A percentile compares a stretch with the other conserved stretches of the same genome.
Conservation (phyloP, 352 stramenopile genomes). For the Pythium guiyangense region DNA sequence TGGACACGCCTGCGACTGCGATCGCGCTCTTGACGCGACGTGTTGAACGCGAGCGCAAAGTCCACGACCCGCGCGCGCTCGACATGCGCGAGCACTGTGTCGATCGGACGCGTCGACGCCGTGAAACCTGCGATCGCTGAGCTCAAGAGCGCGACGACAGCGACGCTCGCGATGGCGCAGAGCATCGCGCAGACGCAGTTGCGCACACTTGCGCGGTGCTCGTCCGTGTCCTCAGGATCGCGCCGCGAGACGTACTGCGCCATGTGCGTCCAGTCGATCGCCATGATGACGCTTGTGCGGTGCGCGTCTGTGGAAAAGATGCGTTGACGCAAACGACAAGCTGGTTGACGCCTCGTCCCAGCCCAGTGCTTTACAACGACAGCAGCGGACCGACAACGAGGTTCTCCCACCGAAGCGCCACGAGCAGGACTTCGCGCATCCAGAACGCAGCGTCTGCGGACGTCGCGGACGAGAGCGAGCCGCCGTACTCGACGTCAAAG, state of each 20-base stretch:
- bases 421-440: slow-evolving; percentile 52
- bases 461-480: slow-evolving; percentile 35
- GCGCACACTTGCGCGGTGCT: not conserved
- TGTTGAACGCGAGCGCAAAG: too few relatives aligned
- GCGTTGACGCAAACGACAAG: too few relatives aligned
- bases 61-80: too few relatives aligned
- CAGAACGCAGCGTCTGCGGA: slow-evolving; percentile 42
- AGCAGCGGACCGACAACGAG: slow-evolving; percentile 45
- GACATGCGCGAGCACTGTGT: not conserved
- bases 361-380: slow-evolving; percentile 22
- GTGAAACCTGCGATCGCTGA: not conserved
- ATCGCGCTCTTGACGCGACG: too few relatives aligned
- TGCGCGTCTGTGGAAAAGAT: too few relatives aligned
- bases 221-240: not conserved
- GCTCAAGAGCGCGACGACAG: too few relatives aligned
- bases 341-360: slow-evolving; percentile 8
- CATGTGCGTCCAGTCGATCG: too few relatives aligned
- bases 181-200: not conserved
- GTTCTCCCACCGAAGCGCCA: slow-evolving; percentile 52
- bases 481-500: slow-evolving; percentile 58
- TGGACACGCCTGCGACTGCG: too few relatives aligned
- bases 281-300: not conserved
- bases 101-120: not conserved
- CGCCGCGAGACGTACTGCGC: not conserved
- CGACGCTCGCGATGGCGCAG: too few relatives aligned